Percentiles rank a stretch among this genome's conserved stretches.
Evolutionary conservation across 805 yeast species (phyloP).

Genomic region (Wickerhamiella sergipiensis): DNA sequence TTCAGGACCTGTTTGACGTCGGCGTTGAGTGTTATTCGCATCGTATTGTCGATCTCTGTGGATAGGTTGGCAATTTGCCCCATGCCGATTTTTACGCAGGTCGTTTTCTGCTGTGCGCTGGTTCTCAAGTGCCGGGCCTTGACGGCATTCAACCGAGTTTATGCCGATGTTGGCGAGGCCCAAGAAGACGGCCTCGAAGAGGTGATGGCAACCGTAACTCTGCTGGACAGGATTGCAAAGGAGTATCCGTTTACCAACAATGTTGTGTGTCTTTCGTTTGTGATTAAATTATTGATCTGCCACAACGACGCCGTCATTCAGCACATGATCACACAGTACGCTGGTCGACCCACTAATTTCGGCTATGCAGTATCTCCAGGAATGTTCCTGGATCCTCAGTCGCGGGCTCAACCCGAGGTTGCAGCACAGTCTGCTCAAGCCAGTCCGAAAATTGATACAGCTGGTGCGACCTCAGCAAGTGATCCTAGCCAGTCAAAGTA

Average conservation of each 20-base stretch:
- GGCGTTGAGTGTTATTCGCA: constrained; percentile 15
- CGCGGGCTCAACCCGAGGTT: neutral
- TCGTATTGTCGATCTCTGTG: constrained; percentile 29
- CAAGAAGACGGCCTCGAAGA: constrained; percentile 13
- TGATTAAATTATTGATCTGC: constrained; percentile 22
- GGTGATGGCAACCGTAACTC: constrained; percentile 12
- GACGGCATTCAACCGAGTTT: constrained; percentile 18
- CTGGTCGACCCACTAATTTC: neutral
- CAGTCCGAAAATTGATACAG: neutral
- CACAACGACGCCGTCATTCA: constrained; percentile 21
- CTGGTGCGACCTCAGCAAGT: neutral
- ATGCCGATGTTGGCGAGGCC: constrained; percentile 18
- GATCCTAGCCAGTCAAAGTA: neutral
- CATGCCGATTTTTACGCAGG: constrained; percentile 22
- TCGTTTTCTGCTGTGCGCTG: constrained; percentile 20
- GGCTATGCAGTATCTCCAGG: neutral
- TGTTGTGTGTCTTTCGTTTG: constrained; percentile 19
- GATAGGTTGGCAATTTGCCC: constrained; percentile 10
- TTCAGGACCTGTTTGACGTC: constrained; percentile 18
- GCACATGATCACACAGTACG: constrained; percentile 4
- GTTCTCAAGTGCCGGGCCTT: constrained; percentile 23
- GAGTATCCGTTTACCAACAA: constrained; percentile 21
- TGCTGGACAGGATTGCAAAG: constrained; percentile 14
- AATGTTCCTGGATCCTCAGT: neutral
- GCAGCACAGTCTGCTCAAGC: neutral